Evolutionary conservation across 2,329 filamentous ascomycete species (phyloP).

Genomic region (Hypoxylon sp.): DNA sequence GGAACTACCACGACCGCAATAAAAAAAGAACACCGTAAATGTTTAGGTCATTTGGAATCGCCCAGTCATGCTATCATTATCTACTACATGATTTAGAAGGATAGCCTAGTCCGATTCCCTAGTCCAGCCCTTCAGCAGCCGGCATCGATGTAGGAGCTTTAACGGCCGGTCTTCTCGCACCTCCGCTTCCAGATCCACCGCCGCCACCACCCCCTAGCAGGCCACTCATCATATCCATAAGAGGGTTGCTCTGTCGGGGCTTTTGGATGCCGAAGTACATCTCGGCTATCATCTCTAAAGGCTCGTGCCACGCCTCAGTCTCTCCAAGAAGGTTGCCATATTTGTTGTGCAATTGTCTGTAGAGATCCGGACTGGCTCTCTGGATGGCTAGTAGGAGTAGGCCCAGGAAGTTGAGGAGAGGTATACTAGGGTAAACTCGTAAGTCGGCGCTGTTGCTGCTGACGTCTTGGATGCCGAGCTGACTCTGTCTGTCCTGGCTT

Average conservation of each 20-base stretch:
- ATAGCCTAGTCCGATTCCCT: conserved; percentile 49
- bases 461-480: conserved; percentile 83
- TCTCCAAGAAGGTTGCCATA: conserved; percentile 85
- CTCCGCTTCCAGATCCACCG: conserved; percentile 52
- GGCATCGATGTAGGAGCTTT: conserved; percentile 62
- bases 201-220: conserved; percentile 87
- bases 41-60: conserved; percentile 17
- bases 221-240: conserved; percentile 98
- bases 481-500: conserved; percentile 62
- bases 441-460: conserved; percentile 78
- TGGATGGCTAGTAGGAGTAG: conserved; percentile 86
- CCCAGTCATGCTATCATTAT: conserved; percentile 19
- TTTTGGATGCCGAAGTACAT: conserved; percentile 96
- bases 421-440: conserved; percentile 87
- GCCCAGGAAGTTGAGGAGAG: conserved; percentile 94
- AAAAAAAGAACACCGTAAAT: conserved; percentile 34
- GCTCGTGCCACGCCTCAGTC: conserved; percentile 80
- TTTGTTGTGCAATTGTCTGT: conserved; percentile 82
- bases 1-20: conserved; percentile 55
- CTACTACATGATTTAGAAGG: conserved; percentile 14
- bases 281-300: conserved; percentile 88
- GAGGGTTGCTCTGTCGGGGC: conserved; percentile 88
- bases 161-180: conserved; percentile 56
- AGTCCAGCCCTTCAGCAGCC: conserved; percentile 69
- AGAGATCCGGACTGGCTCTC: conserved; percentile 81